phyloP scores from a whole-genome alignment of 257 asterid genomes.

The Voacanga thouarsii region DNA sequence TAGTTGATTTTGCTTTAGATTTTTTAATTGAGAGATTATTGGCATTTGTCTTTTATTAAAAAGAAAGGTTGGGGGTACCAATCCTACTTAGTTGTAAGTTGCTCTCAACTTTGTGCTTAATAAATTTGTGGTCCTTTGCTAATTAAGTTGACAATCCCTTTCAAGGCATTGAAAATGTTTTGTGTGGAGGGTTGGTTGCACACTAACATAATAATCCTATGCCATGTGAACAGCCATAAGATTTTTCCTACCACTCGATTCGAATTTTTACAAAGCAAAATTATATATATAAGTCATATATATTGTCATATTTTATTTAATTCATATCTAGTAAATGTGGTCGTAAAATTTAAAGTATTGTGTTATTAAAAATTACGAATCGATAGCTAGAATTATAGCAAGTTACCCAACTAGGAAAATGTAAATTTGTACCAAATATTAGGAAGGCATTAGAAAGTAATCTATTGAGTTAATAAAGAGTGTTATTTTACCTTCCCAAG shows the following conservation, averaged over 20 bases:
- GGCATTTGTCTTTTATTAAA: constrained; percentile 5
- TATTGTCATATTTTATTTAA: too few relatives aligned
- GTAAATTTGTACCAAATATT: neutral
- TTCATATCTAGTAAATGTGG: too few relatives aligned
- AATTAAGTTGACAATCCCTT: neutral
- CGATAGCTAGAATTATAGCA: too few relatives aligned
- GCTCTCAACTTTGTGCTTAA: neutral
- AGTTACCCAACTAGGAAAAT: too few relatives aligned
- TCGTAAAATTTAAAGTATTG: too few relatives aligned
- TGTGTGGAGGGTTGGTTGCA: neutral
- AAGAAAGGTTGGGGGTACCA: constrained; percentile 10
- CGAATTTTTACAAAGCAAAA: too few relatives aligned
- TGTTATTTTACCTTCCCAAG: too few relatives aligned
- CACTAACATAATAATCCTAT: neutral
- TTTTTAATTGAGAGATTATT: constrained; percentile 16
- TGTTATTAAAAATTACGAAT: too few relatives aligned
- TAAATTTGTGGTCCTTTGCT: neutral
- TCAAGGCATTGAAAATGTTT: neutral
- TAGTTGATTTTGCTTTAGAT: constrained; percentile 15
- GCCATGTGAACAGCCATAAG: neutral
- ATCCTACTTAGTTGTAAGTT: constrained; percentile 19
- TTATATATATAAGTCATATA: too few relatives aligned
- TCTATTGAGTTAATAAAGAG: neutral
- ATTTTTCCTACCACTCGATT: too few relatives aligned
- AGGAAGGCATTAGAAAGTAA: neutral